Percentiles rank a stretch among this genome's conserved stretches.
Conservation (phyloP, 768 basidiomycete genomes). For the Mycena indigotica region DNA sequence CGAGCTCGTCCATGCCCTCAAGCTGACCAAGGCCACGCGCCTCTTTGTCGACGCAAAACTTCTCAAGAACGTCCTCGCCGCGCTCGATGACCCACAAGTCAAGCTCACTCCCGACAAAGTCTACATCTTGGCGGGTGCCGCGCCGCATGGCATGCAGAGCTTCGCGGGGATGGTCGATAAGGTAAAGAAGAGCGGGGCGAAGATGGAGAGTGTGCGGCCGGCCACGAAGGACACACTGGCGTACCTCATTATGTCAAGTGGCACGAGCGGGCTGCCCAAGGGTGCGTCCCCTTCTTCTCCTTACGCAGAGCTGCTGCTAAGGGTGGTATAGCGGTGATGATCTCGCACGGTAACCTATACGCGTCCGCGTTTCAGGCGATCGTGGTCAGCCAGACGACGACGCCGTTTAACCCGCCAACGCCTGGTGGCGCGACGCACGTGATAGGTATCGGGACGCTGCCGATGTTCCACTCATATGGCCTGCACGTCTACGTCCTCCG, state of each 20-base stretch:
- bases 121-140: constrained; percentile 48
- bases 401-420: constrained; percentile 29
- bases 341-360: constrained; percentile 66
- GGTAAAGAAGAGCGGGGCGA: constrained; percentile 38
- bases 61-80: constrained; percentile 29
- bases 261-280: constrained; percentile 77
- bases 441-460: constrained; percentile 57
- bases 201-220: constrained; percentile 44
- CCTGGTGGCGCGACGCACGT: constrained; percentile 46
- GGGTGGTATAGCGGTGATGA: constrained; percentile 59
- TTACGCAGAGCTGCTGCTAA: not conserved
- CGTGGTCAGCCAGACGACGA: constrained; percentile 30
- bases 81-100: constrained; percentile 27
- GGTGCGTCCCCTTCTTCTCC: too few relatives aligned
- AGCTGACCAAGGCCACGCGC: constrained; percentile 48
- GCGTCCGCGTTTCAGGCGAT: constrained; percentile 44
- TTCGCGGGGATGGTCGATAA: constrained; percentile 47
- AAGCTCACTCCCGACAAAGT: constrained; percentile 46
- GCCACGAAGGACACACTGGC: constrained; percentile 59
- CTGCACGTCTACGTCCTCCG: constrained; percentile 57
- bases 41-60: constrained; percentile 55
- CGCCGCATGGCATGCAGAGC: constrained; percentile 40
- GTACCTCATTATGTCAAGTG: constrained; percentile 76
- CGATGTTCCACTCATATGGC: constrained; percentile 69
- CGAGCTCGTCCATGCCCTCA: constrained; percentile 55